These are phyloP conservation scores for Gelatoporia subvermispora DNA, from an alignment of 768 basidiomycete species.

Conservation along the genomic window DNA sequence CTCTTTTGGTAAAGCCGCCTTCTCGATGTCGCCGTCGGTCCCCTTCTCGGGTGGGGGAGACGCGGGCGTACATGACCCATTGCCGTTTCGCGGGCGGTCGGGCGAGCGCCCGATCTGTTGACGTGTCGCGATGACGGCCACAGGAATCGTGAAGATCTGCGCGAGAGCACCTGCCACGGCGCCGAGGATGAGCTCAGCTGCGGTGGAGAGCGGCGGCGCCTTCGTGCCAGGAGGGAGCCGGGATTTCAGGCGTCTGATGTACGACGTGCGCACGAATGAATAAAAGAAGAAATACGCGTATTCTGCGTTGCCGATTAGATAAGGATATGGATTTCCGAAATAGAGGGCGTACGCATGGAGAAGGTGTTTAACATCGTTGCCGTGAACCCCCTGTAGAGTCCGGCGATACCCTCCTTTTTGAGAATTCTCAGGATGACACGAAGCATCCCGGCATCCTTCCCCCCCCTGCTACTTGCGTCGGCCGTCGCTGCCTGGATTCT, in stretches of 20 bases:
- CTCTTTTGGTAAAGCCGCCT: slow-evolving; percentile 1
- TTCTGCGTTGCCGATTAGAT: slow-evolving; percentile 44
- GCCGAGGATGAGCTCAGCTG: slow-evolving; percentile 80
- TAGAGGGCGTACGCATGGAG: slow-evolving; percentile 74
- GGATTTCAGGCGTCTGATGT: slow-evolving; percentile 64
- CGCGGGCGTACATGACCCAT: neutral
- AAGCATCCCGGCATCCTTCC: slow-evolving; percentile 49
- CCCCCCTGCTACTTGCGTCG: slow-evolving; percentile 48
- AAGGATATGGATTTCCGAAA: slow-evolving; percentile 1
- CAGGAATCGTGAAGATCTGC: slow-evolving; percentile 97
- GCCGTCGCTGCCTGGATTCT: slow-evolving; percentile 79
- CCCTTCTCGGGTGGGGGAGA: neutral
- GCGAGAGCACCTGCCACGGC: slow-evolving; percentile 91
- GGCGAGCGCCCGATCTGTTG: slow-evolving; percentile 76
- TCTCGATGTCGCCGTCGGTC: neutral
- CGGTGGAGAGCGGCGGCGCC: slow-evolving; percentile 60
- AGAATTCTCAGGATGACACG: slow-evolving; percentile 66
- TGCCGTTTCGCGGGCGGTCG: slow-evolving; percentile 11
- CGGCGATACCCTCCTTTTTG: slow-evolving; percentile 73
- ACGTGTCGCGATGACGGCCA: slow-evolving; percentile 94
- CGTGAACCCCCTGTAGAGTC: slow-evolving; percentile 87
- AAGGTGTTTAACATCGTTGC: slow-evolving; percentile 99
- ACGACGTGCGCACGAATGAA: slow-evolving; percentile 80
- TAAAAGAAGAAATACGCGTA: slow-evolving; percentile 99
- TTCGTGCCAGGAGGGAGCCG: slow-evolving; percentile 59